phyloP scores from a whole-genome alignment of 2,329 filamentous ascomycete genomes.

The Colletotrichum sp. region DNA sequence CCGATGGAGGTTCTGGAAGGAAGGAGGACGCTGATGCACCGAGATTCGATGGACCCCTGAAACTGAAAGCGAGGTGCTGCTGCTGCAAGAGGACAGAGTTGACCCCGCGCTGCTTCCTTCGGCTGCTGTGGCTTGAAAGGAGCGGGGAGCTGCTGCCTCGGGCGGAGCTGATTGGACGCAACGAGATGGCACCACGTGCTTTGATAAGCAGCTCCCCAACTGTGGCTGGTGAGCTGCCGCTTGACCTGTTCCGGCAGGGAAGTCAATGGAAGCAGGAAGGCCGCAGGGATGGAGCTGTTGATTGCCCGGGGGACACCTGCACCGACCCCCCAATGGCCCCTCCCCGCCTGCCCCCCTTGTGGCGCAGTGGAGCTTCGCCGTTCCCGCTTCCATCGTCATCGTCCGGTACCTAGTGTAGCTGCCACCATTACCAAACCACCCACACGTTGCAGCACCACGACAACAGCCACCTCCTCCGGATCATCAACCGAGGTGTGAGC shows the following conservation, averaged over 20 bases:
- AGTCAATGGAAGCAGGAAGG: conserved; percentile 13
- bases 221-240: neutral
- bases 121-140: neutral
- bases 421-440: neutral
- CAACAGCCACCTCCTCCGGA: neutral
- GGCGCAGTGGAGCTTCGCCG: conserved; percentile 16
- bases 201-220: neutral
- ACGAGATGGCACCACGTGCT: neutral
- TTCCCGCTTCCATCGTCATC: conserved; percentile 18
- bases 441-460: neutral
- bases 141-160: neutral
- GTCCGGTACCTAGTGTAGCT: neutral
- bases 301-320: conserved; percentile 7
- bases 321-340: neutral
- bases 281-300: conserved; percentile 14
- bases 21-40: neutral
- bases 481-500: neutral
- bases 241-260: neutral
- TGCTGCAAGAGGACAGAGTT: neutral
- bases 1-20: conserved; percentile 3
- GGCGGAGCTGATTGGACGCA: neutral
- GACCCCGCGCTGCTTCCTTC: conserved; percentile 8
- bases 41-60: conserved; percentile 15
- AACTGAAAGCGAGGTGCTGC: neutral
- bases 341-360: conserved; percentile 9